Base-by-base conservation (phyloP, 2,329 filamentous ascomycete species). In the Cladosporium austrohemisphaericum region DNA sequence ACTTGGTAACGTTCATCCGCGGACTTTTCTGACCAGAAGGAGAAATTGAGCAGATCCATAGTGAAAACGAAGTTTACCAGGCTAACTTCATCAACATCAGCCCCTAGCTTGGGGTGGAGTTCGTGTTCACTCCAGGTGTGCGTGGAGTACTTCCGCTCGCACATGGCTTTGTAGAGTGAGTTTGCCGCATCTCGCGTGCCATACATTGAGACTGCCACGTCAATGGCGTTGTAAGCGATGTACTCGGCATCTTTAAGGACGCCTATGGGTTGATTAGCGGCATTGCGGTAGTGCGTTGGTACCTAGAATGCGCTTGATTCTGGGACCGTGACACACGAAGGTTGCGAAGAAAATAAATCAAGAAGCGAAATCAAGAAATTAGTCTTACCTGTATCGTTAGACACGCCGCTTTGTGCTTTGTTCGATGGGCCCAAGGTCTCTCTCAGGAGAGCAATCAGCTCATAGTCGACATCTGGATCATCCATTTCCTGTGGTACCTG, bases 1-100 rank as follows among this genome's bases (percentile, higher is more conserved):
- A 98, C 79, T 8, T 86, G 79, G 67, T 92, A 98, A 9, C 89
- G 78, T 60, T 92, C 83, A 4, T 82, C 77, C 9, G 86, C 83
- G 2, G 68, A 62, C 52, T 76, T 70, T 45, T 88, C 84, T 11
- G 88, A 94, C 93, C 93, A 98, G 68, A 98, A 98, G 51, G 61
- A 94, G 65, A 97, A 98, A 66, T 98, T 98, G 43, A 98, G 73
- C 22, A 98, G 69, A 66, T 98, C 93, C 89, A 98, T 95, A 16
- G 88, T 89, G 66, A 98, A 97, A 60, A 98, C 92, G 65, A 98
- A 97, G 55, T 88, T 85, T 18, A 95, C 81, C 14, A 64, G 57
- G 14, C 62, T 63, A 2, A 62, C 45, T 20, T 65, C 63, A 5
- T 53, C 52, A 22, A 64, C 62, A 9, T 60, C 62, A 37, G 64